phyloP scores from a whole-genome alignment of 2,329 filamentous ascomycete genomes.

The Fusarium albidum region DNA sequence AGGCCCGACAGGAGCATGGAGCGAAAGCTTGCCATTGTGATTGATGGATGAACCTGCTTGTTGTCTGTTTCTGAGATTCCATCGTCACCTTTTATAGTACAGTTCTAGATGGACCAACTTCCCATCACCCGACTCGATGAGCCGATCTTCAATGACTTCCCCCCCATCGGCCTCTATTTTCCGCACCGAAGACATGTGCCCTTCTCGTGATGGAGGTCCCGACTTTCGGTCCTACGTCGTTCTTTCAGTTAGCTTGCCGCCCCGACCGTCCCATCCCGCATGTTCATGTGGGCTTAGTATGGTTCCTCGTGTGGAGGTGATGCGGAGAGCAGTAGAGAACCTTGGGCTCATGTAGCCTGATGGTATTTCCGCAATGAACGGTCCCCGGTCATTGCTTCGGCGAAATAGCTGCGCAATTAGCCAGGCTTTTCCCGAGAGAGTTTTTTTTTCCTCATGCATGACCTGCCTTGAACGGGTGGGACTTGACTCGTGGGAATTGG shows the following conservation, averaged over 20 bases:
- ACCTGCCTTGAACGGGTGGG: neutral
- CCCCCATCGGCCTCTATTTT: too few species aligned
- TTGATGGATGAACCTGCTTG: conserved; percentile 16
- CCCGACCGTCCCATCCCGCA: neutral
- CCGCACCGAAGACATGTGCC: too few species aligned
- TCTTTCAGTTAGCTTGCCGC: conserved; percentile 1
- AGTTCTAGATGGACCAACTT: neutral
- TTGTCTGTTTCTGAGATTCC: neutral
- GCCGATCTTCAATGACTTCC: neutral
- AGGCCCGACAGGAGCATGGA: conserved; percentile 50
- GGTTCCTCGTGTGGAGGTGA: conserved; percentile 7
- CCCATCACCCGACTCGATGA: conserved; percentile 4
- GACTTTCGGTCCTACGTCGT: conserved; percentile 3
- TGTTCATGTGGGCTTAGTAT: conserved; percentile 2
- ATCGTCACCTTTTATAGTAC: conserved; percentile 26
- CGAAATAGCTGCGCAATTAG: too few species aligned
- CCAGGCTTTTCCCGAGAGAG: conserved; percentile 9
- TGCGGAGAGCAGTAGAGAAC: conserved; percentile 17
- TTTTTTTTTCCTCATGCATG: conserved; percentile 5
- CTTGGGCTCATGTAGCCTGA: conserved; percentile 21
- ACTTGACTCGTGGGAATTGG: conserved; percentile 10
- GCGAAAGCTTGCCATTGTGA: conserved; percentile 34
- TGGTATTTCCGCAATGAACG: conserved; percentile 32
- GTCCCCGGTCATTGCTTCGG: too few species aligned
- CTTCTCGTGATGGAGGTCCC: conserved; percentile 20